A percentile compares a stretch with the other conserved stretches of the same genome.
Evolutionary conservation across 2,329 filamentous ascomycete species (phyloP).

Genomic region (Colletotrichum echinochloae): DNA sequence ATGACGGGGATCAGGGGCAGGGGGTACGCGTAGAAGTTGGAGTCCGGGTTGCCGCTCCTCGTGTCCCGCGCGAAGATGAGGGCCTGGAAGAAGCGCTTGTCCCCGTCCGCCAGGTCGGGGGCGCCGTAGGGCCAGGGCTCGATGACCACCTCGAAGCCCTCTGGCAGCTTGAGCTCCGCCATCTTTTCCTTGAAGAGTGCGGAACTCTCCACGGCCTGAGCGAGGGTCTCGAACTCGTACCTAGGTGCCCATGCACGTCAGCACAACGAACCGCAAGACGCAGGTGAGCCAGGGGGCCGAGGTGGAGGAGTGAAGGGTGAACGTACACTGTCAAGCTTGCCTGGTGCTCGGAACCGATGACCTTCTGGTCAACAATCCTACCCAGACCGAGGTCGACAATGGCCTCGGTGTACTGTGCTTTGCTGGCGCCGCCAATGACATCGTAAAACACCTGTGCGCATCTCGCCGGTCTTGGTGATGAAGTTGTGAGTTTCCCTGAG

Average conservation of each 20-base stretch:
- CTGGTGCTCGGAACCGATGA: conserved; percentile 47
- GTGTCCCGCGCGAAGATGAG: conserved; percentile 50
- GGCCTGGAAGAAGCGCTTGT: conserved; percentile 49
- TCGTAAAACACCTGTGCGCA: conserved; percentile 53
- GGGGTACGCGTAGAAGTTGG: conserved; percentile 63
- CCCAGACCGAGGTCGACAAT: conserved; percentile 49
- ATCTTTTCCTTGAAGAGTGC: conserved; percentile 49
- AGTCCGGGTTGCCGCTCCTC: conserved; percentile 52
- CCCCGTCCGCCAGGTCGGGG: conserved; percentile 47
- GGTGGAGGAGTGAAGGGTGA: too few species aligned
- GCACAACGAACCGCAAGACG: background rate
- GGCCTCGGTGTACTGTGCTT: conserved; percentile 50
- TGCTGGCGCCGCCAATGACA: conserved; percentile 46
- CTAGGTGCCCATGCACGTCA: conserved; percentile 35
- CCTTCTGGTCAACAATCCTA: conserved; percentile 44
- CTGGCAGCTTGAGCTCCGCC: conserved; percentile 46
- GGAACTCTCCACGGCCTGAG: conserved; percentile 47
- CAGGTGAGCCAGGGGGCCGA: background rate
- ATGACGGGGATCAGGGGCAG: conserved; percentile 60
- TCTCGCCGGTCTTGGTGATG: conserved; percentile 48
- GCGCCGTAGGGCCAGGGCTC: conserved; percentile 57
- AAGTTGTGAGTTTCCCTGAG: conserved; percentile 44
- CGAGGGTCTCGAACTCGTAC: conserved; percentile 52
- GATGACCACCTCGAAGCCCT: conserved; percentile 53
- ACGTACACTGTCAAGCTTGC: conserved; percentile 49